Conservation (phyloP, 2,329 filamentous ascomycete species). For the Fusarium albosuccineum region DNA sequence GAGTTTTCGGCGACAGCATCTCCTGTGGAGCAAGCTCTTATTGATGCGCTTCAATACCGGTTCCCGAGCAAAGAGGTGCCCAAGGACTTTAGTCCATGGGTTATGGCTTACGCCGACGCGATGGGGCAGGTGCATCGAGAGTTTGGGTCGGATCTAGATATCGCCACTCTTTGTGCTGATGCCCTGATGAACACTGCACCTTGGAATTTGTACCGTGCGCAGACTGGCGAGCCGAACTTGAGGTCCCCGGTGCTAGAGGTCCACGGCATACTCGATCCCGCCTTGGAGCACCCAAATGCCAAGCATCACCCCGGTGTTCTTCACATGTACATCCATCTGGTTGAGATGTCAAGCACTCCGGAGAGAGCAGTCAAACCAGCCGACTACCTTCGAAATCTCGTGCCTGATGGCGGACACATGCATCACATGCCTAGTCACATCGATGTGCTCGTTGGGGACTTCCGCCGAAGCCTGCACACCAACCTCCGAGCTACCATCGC, state of each 20-base stretch:
- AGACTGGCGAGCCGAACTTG: conserved; percentile 48
- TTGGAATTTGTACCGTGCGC: conserved; percentile 60
- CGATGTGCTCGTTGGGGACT: conserved; percentile 77
- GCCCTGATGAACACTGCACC: conserved; percentile 63
- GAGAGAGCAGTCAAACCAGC: conserved; percentile 72
- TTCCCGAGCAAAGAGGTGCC: neutral
- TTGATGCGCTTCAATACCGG: neutral
- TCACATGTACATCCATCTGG: conserved; percentile 81
- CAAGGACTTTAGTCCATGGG: neutral
- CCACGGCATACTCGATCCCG: conserved; percentile 53
- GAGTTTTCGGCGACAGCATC: neutral
- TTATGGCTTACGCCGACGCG: conserved; percentile 48
- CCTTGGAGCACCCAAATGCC: conserved; percentile 57
- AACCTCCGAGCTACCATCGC: conserved; percentile 75
- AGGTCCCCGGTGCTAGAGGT: conserved; percentile 47
- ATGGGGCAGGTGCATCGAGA: conserved; percentile 54
- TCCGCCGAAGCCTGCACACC: conserved; percentile 73
- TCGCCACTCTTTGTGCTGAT: conserved; percentile 55
- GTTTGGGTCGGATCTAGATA: conserved; percentile 55
- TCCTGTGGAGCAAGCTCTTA: neutral
- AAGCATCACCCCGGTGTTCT: conserved; percentile 78
- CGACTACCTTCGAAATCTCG: conserved; percentile 72
- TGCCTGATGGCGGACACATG: conserved; percentile 77
- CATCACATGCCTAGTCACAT: conserved; percentile 84
- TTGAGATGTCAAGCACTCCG: conserved; percentile 79